Percentiles rank a stretch among this genome's conserved stretches.
These are phyloP conservation scores for Gypsophila paniculata DNA, from an alignment of 179 eudicot genomes.

Conservation along the genomic window DNA sequence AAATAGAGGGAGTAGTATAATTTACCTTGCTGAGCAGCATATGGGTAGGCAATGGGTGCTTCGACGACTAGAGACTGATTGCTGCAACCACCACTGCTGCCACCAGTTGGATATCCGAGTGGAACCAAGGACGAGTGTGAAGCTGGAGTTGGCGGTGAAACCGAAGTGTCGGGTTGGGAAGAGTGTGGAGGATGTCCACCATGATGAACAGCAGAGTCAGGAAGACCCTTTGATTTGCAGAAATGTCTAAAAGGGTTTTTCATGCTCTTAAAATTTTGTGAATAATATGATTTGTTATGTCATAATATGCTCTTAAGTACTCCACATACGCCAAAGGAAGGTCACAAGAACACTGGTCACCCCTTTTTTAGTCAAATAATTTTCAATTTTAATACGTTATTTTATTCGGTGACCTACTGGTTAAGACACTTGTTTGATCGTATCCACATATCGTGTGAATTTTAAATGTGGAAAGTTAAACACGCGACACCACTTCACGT, in stretches of 20 bases:
- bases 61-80: not conserved
- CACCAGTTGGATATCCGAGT: too few relatives aligned
- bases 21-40: conserved; percentile 15
- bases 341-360: not conserved
- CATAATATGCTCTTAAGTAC: not conserved
- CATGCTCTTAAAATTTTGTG: conserved; percentile 8
- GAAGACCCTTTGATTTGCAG: conserved; percentile 8
- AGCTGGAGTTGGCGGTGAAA: too few relatives aligned
- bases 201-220: conserved; percentile 11
- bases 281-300: not conserved
- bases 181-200: not conserved
- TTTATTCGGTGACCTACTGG: too few relatives aligned
- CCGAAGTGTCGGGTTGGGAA: not conserved
- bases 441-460: too few relatives aligned
- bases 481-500: too few relatives aligned
- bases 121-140: too few relatives aligned
- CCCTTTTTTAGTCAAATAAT: not conserved
- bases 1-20: not conserved
- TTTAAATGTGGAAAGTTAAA: too few relatives aligned
- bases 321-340: not conserved
- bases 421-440: too few relatives aligned
- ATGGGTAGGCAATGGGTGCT: conserved; percentile 9
- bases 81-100: not conserved
- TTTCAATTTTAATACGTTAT: too few relatives aligned
- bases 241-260: conserved; percentile 12